A percentile compares a stretch with the other conserved stretches of the same genome.
Evolutionary conservation across 305 asterid genomes (phyloP).

Genomic region (Rubia balearica): DNA sequence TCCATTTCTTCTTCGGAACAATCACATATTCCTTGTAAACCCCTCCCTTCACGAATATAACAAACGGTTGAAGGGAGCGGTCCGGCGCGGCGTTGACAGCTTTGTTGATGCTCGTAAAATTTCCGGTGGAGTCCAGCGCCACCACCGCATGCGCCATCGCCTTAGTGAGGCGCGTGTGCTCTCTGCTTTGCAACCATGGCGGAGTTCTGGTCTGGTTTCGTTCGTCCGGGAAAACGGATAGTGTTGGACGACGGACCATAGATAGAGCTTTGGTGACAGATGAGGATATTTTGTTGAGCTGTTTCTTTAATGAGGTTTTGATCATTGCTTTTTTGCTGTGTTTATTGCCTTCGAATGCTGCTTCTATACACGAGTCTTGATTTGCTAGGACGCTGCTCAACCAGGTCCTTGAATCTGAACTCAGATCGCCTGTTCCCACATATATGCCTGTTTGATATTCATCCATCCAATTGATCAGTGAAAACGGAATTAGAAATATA

Average conservation of each 20-base stretch:
- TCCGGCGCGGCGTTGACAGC: conserved; percentile 59
- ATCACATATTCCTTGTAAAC: conserved; percentile 65
- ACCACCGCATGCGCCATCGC: conserved; percentile 47
- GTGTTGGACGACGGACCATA: conserved; percentile 30
- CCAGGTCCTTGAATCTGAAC: conserved; percentile 67
- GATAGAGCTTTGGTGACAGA: conserved; percentile 40
- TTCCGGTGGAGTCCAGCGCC: conserved; percentile 64
- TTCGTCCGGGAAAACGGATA: not conserved
- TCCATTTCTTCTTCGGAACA: conserved; percentile 70
- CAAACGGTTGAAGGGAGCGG: conserved; percentile 29
- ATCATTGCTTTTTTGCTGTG: conserved; percentile 38
- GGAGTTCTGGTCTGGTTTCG: conserved; percentile 24
- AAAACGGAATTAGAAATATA: no score
- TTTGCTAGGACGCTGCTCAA: conserved; percentile 60
- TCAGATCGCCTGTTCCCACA: conserved; percentile 39
- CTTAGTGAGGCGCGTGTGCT: conserved; percentile 15
- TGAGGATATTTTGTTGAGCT: conserved; percentile 46
- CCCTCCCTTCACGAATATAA: conserved; percentile 58
- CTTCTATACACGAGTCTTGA: conserved; percentile 76
- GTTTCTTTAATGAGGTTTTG: conserved; percentile 33
- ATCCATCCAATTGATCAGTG: not conserved
- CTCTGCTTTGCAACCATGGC: conserved; percentile 42
- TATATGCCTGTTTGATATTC: conserved; percentile 31
- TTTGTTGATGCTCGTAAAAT: conserved; percentile 38
- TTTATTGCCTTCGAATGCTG: conserved; percentile 10